Base-by-base conservation (phyloP, 2,329 filamentous ascomycete species). In the Ascomycota sp. region DNA sequence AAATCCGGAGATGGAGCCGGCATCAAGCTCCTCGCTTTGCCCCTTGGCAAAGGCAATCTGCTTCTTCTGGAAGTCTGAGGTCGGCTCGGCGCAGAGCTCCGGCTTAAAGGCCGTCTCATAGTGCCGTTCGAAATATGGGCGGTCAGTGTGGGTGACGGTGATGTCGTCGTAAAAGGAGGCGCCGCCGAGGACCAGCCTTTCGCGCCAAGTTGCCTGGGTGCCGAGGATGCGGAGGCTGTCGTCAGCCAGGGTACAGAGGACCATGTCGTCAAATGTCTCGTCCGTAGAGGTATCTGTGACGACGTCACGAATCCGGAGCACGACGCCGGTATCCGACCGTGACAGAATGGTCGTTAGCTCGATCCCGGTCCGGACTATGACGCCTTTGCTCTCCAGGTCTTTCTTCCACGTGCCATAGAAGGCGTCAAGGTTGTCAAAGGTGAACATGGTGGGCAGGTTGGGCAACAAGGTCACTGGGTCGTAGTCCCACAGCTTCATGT, bases 161-260 rank as follows among this genome's bases (percentile, higher is more conserved):
- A 79, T 66, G 47, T 80, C 75, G 55, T 79, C 67, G 44, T 65
- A 69, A 49, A 77, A 71, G 38, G 69, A 70, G 8, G 76, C 76
- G 11, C 71, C 68, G n/a, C 75, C 72, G 0, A 84, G 65, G 8
- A 86, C 67, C 30, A 64, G 62, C 33, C 59, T 68, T 48, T 84
- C 76, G 29, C 64, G 59, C 57, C 66, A 59, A 7, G 64, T 64
- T 24, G 70, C 65, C 2, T 62, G 65, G 6, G 61, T 57, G 31
- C 63, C 62, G 1, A 79, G 61, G 4, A 78, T 58, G 10, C 62
- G 61, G 37, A 72, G 68, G 9, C 72, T 64, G 5, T 70, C 72
- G 44, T 78, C 74, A 11, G 73, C 72, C 2, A 68, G 53, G 8
- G 69, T 65, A 46, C 72, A 77, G 16, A 79, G 57, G 6, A 78